Evolutionary conservation across 352 stramenopile species (phyloP), one percentile per base, ranked within the genome.

Genomic region (Globisporangium radiosum): DNA sequence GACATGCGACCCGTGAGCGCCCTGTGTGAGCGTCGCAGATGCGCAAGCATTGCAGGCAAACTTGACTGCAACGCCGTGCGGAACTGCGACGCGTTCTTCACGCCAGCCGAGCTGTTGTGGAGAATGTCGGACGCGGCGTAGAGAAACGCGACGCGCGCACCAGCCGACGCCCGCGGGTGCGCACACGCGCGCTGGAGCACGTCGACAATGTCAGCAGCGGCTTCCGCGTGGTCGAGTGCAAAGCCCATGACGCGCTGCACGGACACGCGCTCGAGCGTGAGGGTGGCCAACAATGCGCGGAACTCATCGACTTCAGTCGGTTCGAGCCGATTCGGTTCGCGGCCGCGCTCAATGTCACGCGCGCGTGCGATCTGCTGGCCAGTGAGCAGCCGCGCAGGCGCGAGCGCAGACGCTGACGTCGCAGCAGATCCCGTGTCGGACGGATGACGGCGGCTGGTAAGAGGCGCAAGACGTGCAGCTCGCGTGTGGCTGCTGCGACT

Each of bases 51-150:
- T 60, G 90, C 70, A 7, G 84, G 86, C 39, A 97, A 57, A 48
- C 64, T 80, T 5, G 87, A 78, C 64, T 96, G 78, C 59, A 97
- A 89, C 55, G 81, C 90, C 43, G 87, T 92, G 4, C 89, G 84
- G 54, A 95, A 97, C 14, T 88, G 72, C 47, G 85, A 94, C n/a
- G 87, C 87, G 54, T 96, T 96, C 67, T 93, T 91, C 48, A 96
- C 78, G 11, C 78, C 71, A 37, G 87, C 89, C 14, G 81, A 94
- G 58, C 84, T 93, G 60, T 97, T 97, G 73, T 95, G 85, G 40
- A 97, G 69, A 47, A 97, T 85, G 56, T 97, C 89, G 11, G 87
- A 96, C 9, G 88, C 69, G 56, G 96, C 71, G 57, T 90, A 96
- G 52, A 97, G 59, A 33, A 81, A 72, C 10, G 70, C 83, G 56